Evolutionary conservation across 2,329 filamentous ascomycete genomes (phyloP), one percentile per base, ranked within the genome.

Genomic region (Diaporthe citri): DNA sequence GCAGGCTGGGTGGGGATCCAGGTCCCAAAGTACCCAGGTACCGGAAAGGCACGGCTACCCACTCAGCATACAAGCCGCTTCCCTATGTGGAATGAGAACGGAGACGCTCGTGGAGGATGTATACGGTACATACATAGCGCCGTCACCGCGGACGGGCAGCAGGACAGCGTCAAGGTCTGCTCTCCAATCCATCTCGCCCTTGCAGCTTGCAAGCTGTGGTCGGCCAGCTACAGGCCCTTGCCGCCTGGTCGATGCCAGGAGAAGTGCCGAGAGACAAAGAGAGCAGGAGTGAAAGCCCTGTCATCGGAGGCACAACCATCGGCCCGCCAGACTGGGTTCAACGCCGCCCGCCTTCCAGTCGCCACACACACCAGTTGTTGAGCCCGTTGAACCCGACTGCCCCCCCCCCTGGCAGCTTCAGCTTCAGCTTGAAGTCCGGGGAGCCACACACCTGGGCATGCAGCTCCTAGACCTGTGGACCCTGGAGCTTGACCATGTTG

Each of bases 281-380:
- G 57, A n/a, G 39, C 15, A 39, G 17, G 13, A 36, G 34, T 46
- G 20, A 39, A 13, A 22, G 56, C 52, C 57, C 43, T 67, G 62
- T 67, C 31, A n/a, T 67, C 64, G 64, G 70, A 41, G 56, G 20
- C 56, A 55, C 31, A 55, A 34, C 46, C 56, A 41, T 62, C 70
- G 70, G 70, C 70, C 70, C 70, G 70, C 70, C 70, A 62, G 56
- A 34, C 70, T 62, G 70, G 62, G 46, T 67, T 52, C 46, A 39
- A 39, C 62, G 62, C 31, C 41, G 31, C 46, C 46, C 62, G 62
- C 46, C 31, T 39, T n/a, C 46, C 31, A 39, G 8, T n/a, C 22
- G 46, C 43, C 43, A 52, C 62, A 17, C 43, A 39, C 28, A n/a
- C 43, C 62, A 25, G 43, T 36, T 51, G 43, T 15, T n/a, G 25